Base-by-base conservation (phyloP, 192 early-diverging fungal genomes). In the Umbelopsis isabellina region DNA sequence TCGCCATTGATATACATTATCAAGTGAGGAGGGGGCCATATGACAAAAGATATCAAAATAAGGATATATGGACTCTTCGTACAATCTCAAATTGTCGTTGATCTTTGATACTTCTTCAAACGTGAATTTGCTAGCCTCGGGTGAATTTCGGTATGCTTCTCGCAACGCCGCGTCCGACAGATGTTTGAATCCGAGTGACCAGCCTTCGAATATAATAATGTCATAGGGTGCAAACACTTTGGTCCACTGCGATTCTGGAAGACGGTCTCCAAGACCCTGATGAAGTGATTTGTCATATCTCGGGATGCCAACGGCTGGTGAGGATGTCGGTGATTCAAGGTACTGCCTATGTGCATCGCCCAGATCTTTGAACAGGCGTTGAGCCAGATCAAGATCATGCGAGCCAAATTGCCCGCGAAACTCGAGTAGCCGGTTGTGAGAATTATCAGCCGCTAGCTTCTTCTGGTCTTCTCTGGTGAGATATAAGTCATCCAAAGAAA, bases 151-250 rank as follows among this genome's bases (percentile, higher is more conserved):
- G 46, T 83, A 79, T 4, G 68, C 58, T 23, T 74, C 44, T 30
- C 13, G 11, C 1, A 88, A 46, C 12, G 52, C 12, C 0, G 44
- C 27, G 2, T 78, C 70, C 8, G 74, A 73, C 30, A 94, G 73
- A 1, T 86, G 70, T 47, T 88, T 92, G 72, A 97, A 98, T 1
- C 95, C 97, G 10, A 96, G 69, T 45, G 84, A 92, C 95, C 97
- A 98, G 0, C 95, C 97, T 76, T 98, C 97, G 72, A 97, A 91
- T 37, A 98, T 73, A 20, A 98, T 80, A 48, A 97, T 85, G 67
- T 97, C 88, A 21, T 92, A 64, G 0, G 92, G 90, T 13, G 81
- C 73, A 6, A 69, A 46, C 0, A 81, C 82, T 18, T 23, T 65
- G 2, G 71, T 71, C 94, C 94, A 98, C 41, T 87, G 45, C 5